Percentiles rank a stretch among this genome's conserved stretches.
These are phyloP conservation scores for Magnusiomyces suaveolens DNA, from an alignment of 1,139 yeast species.

Conservation along the genomic window DNA sequence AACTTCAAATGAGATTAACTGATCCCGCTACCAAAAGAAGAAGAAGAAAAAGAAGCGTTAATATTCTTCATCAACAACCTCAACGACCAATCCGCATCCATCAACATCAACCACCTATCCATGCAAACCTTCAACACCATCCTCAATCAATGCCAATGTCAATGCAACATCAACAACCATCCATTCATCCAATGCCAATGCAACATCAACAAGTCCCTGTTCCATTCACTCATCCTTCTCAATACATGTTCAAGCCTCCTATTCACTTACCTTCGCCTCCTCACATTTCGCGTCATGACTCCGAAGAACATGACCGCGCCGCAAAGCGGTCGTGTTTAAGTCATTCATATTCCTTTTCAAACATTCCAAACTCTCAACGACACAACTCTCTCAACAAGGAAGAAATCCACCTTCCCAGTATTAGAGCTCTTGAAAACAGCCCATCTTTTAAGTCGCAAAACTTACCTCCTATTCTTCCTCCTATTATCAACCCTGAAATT, in stretches of 20 bases:
- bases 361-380: neutral
- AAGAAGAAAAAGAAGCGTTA: constrained; percentile 7
- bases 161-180: constrained; percentile 1
- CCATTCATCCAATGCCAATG: neutral
- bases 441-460: neutral
- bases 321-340: neutral
- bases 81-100: constrained; percentile 1
- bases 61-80: neutral
- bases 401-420: neutral
- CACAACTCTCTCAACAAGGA: neutral
- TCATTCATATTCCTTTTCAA: neutral
- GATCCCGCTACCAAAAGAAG: constrained; percentile 5
- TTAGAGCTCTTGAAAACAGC: neutral
- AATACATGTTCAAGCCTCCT: neutral
- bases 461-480: neutral
- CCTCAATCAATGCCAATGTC: neutral
- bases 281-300: neutral
- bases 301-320: neutral
- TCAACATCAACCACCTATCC: neutral
- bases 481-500: neutral
- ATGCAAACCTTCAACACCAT: neutral
- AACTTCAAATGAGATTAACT: constrained; percentile 34
- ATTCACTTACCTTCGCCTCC: neutral
- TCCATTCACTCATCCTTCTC: neutral
- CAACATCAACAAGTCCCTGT: neutral